Conservation (phyloP, 495 filamentous ascomycete species). For the Pseudevernia furfuracea region DNA sequence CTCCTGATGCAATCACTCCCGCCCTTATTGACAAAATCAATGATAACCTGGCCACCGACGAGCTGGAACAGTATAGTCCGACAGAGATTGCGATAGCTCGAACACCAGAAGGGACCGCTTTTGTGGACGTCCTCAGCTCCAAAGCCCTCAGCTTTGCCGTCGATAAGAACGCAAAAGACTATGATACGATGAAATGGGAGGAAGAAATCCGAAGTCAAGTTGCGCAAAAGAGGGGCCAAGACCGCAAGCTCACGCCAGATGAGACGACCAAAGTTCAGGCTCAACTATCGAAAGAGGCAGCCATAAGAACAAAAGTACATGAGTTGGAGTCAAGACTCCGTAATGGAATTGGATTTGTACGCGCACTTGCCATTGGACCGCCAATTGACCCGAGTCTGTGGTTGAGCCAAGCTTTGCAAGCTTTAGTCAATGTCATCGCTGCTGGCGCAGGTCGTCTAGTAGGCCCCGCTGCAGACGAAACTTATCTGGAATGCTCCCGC, state of each 20-base stretch:
- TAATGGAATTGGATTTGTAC: constrained; percentile 77
- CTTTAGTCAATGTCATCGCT: constrained; percentile 61
- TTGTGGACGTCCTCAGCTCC: constrained; percentile 80
- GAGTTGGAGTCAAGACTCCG: constrained; percentile 59
- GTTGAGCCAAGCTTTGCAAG: constrained; percentile 70
- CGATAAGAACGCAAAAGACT: constrained; percentile 82
- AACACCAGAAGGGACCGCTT: constrained; percentile 76
- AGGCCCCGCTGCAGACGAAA: constrained; percentile 66
- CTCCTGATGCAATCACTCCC: constrained; percentile 72
- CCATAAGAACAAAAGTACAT: constrained; percentile 62
- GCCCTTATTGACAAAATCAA: constrained; percentile 65
- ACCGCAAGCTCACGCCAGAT: constrained; percentile 82
- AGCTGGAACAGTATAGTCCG: constrained; percentile 63
- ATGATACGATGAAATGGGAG: constrained; percentile 95
- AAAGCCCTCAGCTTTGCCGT: constrained; percentile 58
- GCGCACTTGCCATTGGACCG: constrained; percentile 71
- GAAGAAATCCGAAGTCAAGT: constrained; percentile 82
- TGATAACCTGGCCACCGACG: constrained; percentile 57
- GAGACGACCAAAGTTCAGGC: constrained; percentile 86
- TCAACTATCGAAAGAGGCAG: constrained; percentile 78
- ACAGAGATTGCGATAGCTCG: constrained; percentile 86
- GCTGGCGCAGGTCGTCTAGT: constrained; percentile 75
- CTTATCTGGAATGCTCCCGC: constrained; percentile 70
- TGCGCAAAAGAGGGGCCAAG: constrained; percentile 83
- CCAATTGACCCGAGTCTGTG: constrained; percentile 76